phyloP scores from a whole-genome alignment of 805 yeast genomes.

The Myxozyma vanderwaltii region DNA sequence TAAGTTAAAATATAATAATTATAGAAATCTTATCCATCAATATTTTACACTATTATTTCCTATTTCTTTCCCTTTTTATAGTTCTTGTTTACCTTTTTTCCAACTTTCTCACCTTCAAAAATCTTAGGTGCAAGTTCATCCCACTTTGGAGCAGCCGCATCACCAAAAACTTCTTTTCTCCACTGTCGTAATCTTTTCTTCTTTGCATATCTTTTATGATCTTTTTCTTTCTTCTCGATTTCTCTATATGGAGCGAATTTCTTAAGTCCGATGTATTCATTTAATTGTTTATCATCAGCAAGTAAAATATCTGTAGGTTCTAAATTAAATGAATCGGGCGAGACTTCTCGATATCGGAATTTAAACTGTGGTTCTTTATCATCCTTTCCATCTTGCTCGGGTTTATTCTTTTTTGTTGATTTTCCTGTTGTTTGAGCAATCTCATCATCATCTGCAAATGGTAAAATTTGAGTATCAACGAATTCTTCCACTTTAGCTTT shows the following conservation, averaged over 20 bases:
- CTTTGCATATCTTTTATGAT: conserved; percentile 81
- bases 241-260: conserved; percentile 92
- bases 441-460: conserved; percentile 51
- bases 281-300: conserved; percentile 85
- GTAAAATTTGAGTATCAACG: conserved; percentile 71
- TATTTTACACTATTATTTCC: background rate
- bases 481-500: conserved; percentile 68
- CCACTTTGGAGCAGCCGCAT: conserved; percentile 49
- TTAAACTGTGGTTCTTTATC: conserved; percentile 33
- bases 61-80: conserved; percentile 1
- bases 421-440: background rate
- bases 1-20: background rate
- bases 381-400: background rate
- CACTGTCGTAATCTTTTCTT: conserved; percentile 81
- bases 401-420: background rate
- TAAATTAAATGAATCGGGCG: conserved; percentile 90
- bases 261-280: conserved; percentile 82
- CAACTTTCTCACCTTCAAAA: background rate
- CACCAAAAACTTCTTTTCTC: conserved; percentile 79
- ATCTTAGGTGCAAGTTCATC: conserved; percentile 11
- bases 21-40: background rate
- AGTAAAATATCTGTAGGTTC: conserved; percentile 81
- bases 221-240: conserved; percentile 68
- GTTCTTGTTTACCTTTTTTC: background rate
- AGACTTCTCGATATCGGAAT: conserved; percentile 89